These are phyloP conservation scores for Gynostemma pentaphyllum DNA, from an alignment of 306 rosid genomes.

Conservation along the genomic window DNA sequence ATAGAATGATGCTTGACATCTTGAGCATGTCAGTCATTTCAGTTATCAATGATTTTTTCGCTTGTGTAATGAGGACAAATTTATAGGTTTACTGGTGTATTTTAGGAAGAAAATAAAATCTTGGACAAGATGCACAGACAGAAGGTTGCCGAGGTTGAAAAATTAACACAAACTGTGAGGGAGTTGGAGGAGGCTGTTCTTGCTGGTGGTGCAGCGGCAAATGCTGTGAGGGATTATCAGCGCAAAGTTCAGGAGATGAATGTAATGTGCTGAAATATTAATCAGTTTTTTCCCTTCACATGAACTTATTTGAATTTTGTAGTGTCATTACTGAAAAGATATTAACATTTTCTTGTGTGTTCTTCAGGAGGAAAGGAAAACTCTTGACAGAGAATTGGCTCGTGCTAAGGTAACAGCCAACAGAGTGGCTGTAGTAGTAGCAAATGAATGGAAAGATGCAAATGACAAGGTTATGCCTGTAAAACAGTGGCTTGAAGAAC, in stretches of 20 bases:
- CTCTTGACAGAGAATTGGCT: slow-evolving; percentile 96
- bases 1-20: neutral
- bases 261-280: slow-evolving; percentile 34
- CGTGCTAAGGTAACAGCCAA: slow-evolving; percentile 98
- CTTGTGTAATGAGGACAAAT: slow-evolving; percentile 3
- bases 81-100: slow-evolving; percentile 16
- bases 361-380: slow-evolving; percentile 87
- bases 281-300: slow-evolving; percentile 9
- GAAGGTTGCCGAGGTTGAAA: slow-evolving; percentile 99
- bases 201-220: slow-evolving; percentile 99
- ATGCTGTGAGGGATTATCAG: slow-evolving; percentile 99
- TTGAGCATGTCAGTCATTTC: neutral
- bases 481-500: slow-evolving; percentile 98
- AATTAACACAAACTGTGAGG: slow-evolving; percentile 93
- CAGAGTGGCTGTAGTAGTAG: slow-evolving; percentile 94
- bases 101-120: slow-evolving; percentile 95
- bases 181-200: slow-evolving; percentile 99
- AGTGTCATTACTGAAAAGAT: neutral
- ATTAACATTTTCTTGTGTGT: slow-evolving; percentile 18
- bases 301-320: slow-evolving; percentile 9
- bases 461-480: slow-evolving; percentile 99
- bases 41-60: neutral
- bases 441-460: slow-evolving; percentile 98
- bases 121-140: slow-evolving; percentile 96
- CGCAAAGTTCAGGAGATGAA: slow-evolving; percentile 99